These are phyloP conservation scores for Wickerhamomyces bovis DNA, from an alignment of 805 yeast species.

Conservation along the genomic window DNA sequence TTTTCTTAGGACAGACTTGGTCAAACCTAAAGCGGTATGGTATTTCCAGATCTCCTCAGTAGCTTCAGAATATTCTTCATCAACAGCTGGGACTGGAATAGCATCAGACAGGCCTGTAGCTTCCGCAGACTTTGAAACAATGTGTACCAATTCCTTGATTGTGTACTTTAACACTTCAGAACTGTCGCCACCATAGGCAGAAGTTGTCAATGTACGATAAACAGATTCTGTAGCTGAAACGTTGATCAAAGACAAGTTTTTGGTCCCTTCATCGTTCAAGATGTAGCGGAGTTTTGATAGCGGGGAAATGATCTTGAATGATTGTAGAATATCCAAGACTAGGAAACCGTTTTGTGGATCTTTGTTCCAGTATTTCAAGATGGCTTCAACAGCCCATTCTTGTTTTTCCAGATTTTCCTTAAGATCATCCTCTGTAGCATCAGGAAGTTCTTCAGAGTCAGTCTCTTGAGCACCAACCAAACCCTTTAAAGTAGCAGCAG, in stretches of 20 bases:
- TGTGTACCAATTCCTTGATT: conserved; percentile 22
- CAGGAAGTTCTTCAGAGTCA: conserved; percentile 5
- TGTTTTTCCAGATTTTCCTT: conserved; percentile 28
- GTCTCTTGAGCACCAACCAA: conserved; percentile 14
- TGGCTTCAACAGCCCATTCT: conserved; percentile 45
- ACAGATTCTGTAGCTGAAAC: conserved; percentile 40
- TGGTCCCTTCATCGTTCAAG: conserved; percentile 29
- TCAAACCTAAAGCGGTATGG: conserved; percentile 29
- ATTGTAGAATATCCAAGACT: conserved; percentile 46
- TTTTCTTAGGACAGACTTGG: conserved; percentile 36
- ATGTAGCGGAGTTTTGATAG: conserved; percentile 38
- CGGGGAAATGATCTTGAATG: conserved; percentile 37
- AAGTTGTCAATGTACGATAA: conserved; percentile 29
- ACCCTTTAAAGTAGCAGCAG: conserved; percentile 31
- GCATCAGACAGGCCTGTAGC: conserved; percentile 19
- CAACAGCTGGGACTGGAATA: conserved; percentile 21
- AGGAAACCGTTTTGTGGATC: conserved; percentile 62
- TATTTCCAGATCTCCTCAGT: conserved; percentile 39
- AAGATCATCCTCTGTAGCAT: conserved; percentile 5
- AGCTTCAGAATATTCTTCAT: conserved; percentile 25
- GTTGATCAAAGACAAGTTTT: conserved; percentile 35
- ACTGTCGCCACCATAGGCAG: conserved; percentile 17
- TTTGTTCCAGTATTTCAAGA: conserved; percentile 57
- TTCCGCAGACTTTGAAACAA: conserved; percentile 18
- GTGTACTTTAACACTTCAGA: conserved; percentile 24